Base-by-base conservation (phyloP, 805 yeast species). In the Schwanniomyces pseudopolymorphus region DNA sequence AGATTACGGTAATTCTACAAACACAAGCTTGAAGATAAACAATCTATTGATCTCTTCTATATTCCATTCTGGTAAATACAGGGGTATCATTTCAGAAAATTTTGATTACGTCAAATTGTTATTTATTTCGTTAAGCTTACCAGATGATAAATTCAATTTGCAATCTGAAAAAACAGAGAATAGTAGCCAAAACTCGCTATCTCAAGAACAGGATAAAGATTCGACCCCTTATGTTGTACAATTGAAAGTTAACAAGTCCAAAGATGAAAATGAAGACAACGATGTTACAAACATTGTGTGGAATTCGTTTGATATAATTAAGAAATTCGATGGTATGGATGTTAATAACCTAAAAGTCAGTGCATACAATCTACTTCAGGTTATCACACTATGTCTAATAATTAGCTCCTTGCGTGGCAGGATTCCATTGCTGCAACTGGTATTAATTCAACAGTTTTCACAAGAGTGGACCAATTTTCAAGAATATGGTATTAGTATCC, bases 371-470 rank as follows among this genome's bases (percentile, higher is more conserved):
- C 47, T 85, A 26, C 62, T 69, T 3, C 67, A 67, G 4, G 40
- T 85, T 2, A 43, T 85, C 9, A 68, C 84, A 0, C 76, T 85
- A 48, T 48, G 78, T 17, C 64, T 86, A 26, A 51, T 78, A 0
- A 55, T 81, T 2, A 16, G 35, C 13, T 31, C 35, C 3, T 31
- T 31, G 11, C 35, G 13, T 31, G 20, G 35, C 16, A 31, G 35
- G 13, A 31, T 31, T 3, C 35, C 35, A 3, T 47, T 40, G 61
- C 69, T 65, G 71, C 72, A 46, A 28, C 50, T 47, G 26, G 54
- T 51, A 13, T 55, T 61, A 35, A 48, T 51, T 1, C 49, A 54
- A 2, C 57, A 55, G 39, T 60, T 67, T 35, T 21, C 28, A 5
- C 44, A 50, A 2, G 56, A 66, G 4, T 78, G 84, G 80, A 47